Evolutionary conservation across 805 yeast genomes (phyloP), one percentile per base, ranked within the genome.

Genomic region (Sungouiozyma intestinalis): DNA sequence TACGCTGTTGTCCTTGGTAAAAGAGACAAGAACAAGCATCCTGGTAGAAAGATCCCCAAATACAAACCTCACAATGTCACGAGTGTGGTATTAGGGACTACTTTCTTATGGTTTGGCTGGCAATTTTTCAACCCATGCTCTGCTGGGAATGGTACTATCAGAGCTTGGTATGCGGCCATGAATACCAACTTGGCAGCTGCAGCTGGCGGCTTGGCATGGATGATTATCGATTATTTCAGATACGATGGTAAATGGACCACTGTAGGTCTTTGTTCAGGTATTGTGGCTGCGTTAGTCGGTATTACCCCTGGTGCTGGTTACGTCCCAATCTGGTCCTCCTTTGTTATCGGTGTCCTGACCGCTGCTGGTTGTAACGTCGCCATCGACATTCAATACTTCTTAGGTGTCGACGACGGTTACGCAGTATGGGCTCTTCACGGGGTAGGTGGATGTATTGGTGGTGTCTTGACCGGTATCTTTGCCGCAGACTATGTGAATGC

Each of bases 101-200:
- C 85, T 11, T 84, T 92, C 70, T 74, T 92, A 53, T 90, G 97
- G 96, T 87, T 92, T 56, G 98, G 97, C 32, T 92, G 98, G 98
- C 53, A 49, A 45, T 87, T 87, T 58, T 92, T 92, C 78, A 92
- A 92, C 74, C 97, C 96, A 65, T 97, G 97, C 55, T 86, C 96
- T 38, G 84, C 97, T 40, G 97, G 96, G 64, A 82, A 86, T 60
- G 85, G 96, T 32, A 67, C 90, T 48, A 79, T 92, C 62, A 81
- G 97, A 68, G 88, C 96, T 44, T 85, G 86, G 83, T 87, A 87
- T 71, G 95, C 97, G 33, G 76, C 83, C 61, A 81, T 83, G 58
- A 87, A 85, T 74, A 90, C 97, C 57, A 86, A 90, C 67, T 62
- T 90, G 53, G 95, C 97, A 40, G 97, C 97, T 47, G 79, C 95